Base-by-base conservation (phyloP, 495 filamentous ascomycete genomes). In the Hypomontagnella submonticulosa region DNA sequence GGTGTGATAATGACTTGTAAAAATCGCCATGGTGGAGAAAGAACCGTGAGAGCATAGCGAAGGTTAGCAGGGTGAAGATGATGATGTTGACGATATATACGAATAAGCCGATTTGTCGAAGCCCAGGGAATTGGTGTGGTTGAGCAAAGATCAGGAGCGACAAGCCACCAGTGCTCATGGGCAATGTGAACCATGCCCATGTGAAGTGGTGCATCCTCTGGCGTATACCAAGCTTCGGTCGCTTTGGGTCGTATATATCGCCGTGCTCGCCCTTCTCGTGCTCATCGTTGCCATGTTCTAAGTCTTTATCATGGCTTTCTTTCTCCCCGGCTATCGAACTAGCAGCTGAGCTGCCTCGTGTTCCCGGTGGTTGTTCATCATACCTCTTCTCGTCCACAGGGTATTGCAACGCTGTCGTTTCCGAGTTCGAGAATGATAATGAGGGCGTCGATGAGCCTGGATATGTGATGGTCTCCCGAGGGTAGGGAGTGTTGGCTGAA, bases 181-280 rank as follows among this genome's bases (percentile, higher is more conserved):
- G 70, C 27, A 86, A 68, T 10, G 85, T 88, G 66, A 87, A 91
- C 86, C 87, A 90, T 10, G 87, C 87, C 84, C 86, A 89, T 13
- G 88, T 90, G 69, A 89, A 89, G 63, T 89, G 88, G 46, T 83
- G 79, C 6, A 89, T 71, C 3, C 88, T 77, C 42, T 83, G 74
- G 7, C 75, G 70, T 33, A 84, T 9, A 30, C 67, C 67, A 47
- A 61, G 38, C 52, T 66, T 70, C 13, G 67, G 67, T 43, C 67
- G 67, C 16, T 66, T 70, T 9, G 67, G 67, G 12, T 70, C 67
- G 61, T 66, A 43, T 7, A 66, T 49, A 51, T 70, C 67, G 8
- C 57, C 15, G 19, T 57, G 50, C 0, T 55, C 62, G 23, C 32
- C 15, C 13, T 67, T 18, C 11, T 38, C 44, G 36, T 69, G 55